Evolutionary conservation across 352 stramenopile species (phyloP).

Genomic region (Pythium folliculosum): DNA sequence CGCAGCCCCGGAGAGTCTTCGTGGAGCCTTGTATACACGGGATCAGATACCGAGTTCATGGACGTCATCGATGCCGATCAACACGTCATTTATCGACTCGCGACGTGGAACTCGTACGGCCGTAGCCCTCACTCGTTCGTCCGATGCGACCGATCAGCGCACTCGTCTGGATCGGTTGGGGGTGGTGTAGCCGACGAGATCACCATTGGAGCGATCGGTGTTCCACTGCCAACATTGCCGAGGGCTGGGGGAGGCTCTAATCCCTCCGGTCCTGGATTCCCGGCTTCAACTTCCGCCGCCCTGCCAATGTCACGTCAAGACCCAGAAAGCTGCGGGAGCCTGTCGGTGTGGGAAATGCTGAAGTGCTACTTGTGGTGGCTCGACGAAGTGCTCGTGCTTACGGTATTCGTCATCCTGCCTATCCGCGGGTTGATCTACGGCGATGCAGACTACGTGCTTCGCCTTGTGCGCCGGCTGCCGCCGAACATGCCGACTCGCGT

Average conservation of each 20-base stretch:
- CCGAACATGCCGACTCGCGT: constrained; percentile 84
- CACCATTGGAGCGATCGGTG: background rate
- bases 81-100: constrained; percentile 72
- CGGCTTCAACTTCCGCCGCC: background rate
- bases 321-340: constrained; percentile 1
- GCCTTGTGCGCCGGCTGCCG: constrained; percentile 64
- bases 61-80: constrained; percentile 56
- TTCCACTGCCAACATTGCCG: background rate
- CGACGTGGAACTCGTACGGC: constrained; percentile 85
- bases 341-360: constrained; percentile 34
- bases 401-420: constrained; percentile 71
- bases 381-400: constrained; percentile 78
- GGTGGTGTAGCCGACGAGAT: background rate
- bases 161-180: background rate
- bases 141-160: constrained; percentile 40
- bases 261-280: background rate
- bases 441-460: constrained; percentile 73
- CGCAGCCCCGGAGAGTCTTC: constrained; percentile 55
- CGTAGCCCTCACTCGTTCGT: constrained; percentile 62
- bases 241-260: background rate
- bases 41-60: constrained; percentile 70
- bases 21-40: constrained; percentile 65
- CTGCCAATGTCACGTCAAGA: background rate
- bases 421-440: constrained; percentile 85
- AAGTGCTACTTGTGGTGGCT: constrained; percentile 85